Evolutionary conservation across 2,329 filamentous ascomycete genomes (phyloP).

Genomic region (Claviceps spartinae): DNA sequence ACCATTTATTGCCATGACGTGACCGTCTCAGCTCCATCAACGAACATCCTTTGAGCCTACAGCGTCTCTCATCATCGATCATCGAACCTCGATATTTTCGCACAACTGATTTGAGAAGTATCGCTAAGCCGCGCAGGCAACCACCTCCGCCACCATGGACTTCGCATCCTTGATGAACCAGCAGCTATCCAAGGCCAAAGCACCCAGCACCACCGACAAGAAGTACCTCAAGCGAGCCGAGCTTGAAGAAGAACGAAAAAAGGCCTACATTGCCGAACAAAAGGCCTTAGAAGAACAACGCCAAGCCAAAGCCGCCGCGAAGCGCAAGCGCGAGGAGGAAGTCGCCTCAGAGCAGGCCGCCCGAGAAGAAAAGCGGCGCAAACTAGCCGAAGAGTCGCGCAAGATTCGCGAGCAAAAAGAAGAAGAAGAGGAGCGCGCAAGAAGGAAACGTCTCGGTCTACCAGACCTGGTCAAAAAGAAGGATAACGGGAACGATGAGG

Average conservation of each 20-base stretch:
- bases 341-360: conserved; percentile 53
- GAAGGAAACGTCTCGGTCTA: conserved; percentile 65
- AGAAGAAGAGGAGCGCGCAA: conserved; percentile 54
- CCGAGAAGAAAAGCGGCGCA: conserved; percentile 70
- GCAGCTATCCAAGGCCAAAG: conserved; percentile 74
- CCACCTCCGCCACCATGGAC: conserved; percentile 50
- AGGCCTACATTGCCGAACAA: conserved; percentile 72
- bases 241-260: conserved; percentile 67
- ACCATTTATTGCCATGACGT: not conserved
- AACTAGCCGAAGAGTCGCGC: conserved; percentile 69
- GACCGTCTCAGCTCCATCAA: too few relatives aligned
- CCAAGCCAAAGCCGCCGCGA: conserved; percentile 54
- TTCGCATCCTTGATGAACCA: conserved; percentile 89
- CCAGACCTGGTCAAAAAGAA: conserved; percentile 48
- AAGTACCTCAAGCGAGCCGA: conserved; percentile 83
- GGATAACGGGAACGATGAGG: conserved; percentile 27
- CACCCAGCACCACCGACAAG: conserved; percentile 32
- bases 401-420: conserved; percentile 58
- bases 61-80: too few relatives aligned
- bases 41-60: too few relatives aligned
- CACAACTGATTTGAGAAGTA: too few relatives aligned
- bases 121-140: not conserved
- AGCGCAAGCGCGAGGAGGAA: conserved; percentile 84
- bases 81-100: too few relatives aligned
- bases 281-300: conserved; percentile 58